Base-by-base conservation (phyloP, 345 rosid genomes). In the Populus nigra region DNA sequence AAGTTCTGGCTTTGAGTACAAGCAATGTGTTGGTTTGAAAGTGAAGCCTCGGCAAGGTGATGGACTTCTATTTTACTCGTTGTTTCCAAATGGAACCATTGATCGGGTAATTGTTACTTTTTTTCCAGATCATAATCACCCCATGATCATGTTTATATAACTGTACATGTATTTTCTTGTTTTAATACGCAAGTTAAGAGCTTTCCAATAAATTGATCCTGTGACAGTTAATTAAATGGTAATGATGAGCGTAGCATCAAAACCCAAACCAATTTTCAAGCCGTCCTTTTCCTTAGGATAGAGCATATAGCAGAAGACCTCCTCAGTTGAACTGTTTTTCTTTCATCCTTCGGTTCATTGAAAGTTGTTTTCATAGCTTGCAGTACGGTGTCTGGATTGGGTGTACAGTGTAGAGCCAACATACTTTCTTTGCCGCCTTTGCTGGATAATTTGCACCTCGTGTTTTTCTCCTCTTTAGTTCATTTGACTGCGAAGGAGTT, bases 11-110 rank as follows among this genome's bases (percentile, higher is more conserved):
- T 90, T 87, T 61, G 93, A 92, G 76, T 92, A 85, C 82, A 88
- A 77, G 85, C 73, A 87, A 80, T 92, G 97, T n/a, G 27, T 75
- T 1, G 97, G 97, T 41, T 79, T 92, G 68, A 92, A 92, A 89
- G 90, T 89, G 79, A 92, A 92, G 87, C 97, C 97, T 68, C 85
- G 80, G 27, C 86, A 72, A 77, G 97, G 97, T 29, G 97, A 89
- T 79, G 97, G 97, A 55, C 92, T 92, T 68, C 71, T 90, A 33
- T 92, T 92, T 71, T 92, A 88, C 74, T 90, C 93, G 0, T 79
- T 92, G 62, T 72, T 86, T 65, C 81, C 89, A 41, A 92, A 90
- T 81, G 93, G 94, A 70, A 90, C 97, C 10, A 92, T 90, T 76
- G 97, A 90, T 84, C 85, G 55, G 88, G 94, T 90, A 80, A 80